Base-by-base conservation (phyloP, 139 green algal genomes). In the Diplosphaera chodatii region DNA sequence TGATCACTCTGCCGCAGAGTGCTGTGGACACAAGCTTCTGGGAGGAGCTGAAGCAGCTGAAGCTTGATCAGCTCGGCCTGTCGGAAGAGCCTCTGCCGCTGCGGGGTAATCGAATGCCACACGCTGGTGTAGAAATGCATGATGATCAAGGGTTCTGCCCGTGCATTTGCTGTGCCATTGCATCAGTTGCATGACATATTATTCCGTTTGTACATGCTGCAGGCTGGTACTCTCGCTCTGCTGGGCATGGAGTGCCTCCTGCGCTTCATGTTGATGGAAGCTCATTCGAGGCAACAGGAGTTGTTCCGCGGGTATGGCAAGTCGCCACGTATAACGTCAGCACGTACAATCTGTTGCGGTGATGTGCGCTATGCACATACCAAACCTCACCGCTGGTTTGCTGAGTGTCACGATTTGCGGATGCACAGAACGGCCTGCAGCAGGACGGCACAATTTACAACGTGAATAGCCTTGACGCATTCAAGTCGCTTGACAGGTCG, bases 11-110 rank as follows among this genome's bases (percentile, higher is more conserved):
- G n/a, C n/a, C 69, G 28, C 71, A 97, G 92, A 93, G 83, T 73
- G 77, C 83, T 20, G 74, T 96, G 22, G 93, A 98, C 40, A 66
- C 83, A 0, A 78, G 75, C 0, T 96, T 98, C 64, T 97, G 92
- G 86, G 72, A 78, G 1, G 79, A 88, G 69, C 84, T 97, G 16
- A 83, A 78, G 0, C 71, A 82, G 27, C 69, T 78, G 15, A 98
- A 94, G 74, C 83, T 94, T 8, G 68, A 94, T 29, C 48, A 59
- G 5, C 62, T 84, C 48, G 41, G 70, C 4, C 81, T 94, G 27
- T 77, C 56, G 15, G 89, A 94, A 48, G 81, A 74, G 30, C 66
- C 78, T 6, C 13, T 86, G 18, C 37, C 66, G 1, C 20, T 91
- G 18, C 69, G 66, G 40, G 75, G 75, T 80, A 48, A n/a, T 13